Base-by-base conservation (phyloP, 768 basidiomycete species). In the Amanita rubescens region DNA sequence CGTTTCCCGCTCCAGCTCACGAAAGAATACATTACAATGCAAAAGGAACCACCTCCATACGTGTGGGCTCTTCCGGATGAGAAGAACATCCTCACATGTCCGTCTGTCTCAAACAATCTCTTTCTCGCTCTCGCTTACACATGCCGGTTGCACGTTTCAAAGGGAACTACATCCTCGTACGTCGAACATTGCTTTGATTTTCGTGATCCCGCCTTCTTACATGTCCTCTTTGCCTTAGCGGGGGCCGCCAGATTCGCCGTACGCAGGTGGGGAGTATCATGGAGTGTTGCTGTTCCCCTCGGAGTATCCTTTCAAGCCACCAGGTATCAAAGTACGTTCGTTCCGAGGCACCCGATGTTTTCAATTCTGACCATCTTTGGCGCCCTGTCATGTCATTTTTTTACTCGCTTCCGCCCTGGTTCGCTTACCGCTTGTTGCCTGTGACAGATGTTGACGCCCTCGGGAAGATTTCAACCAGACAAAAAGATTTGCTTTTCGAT, bases 401-500 rank as follows among this genome's bases (percentile, higher is more conserved):
- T n/a, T 30, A 30, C 27, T n/a, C 27, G 27, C 27, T 3, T 42
- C 20, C 53, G 24, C 35, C 32, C 51, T 55, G 41, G 2, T 45
- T 10, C n/a, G 3, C 17, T 38, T 54, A 2, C 19, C 17, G 10
- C 19, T n/a, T 61, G 45, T 45, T 56, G 51, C 44, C 15, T 34
- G 41, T 24, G 42, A 17, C 35, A 94, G 91, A 91, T 94, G 90
- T 79, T 84, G 60, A 94, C 92, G 12, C 92, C 92, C 0, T 90
- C 89, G 5, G 92, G 92, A 17, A 82, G 92, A 55, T 94, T 94
- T 70, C 82, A 88, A 59, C 89, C 90, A 19, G 90, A 92, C 75
- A 85, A 83, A 72, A 96, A 94, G 78, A 96, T 98, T 52, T 97
- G 94, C 66, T 95, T 96, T 71, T 95, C 92, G 20, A 96, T 98